Base-by-base conservation (phyloP, 2,329 filamentous ascomycete species). In the Fusarium keratoplasticum region DNA sequence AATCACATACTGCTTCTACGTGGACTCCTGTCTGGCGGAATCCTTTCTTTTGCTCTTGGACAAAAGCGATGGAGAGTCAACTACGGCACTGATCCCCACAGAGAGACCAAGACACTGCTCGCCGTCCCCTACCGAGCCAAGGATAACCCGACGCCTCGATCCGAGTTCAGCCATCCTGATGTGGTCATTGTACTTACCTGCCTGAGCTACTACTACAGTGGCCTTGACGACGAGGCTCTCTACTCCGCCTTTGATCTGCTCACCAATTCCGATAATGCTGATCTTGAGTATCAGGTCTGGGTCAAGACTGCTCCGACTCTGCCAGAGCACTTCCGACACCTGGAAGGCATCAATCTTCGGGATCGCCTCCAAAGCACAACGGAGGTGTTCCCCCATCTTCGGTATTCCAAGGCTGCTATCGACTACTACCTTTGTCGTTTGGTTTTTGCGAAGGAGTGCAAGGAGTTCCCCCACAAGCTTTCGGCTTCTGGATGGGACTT, bases 401-500 rank as follows among this genome's bases (percentile, higher is more conserved):
- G 86, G 0, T 85, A 84, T 66, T 85, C 87, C 0, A 92, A 91
- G 69, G 81, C 78, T 0, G 84, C 84, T 0, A 85, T 94, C 2
- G 89, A 95, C 70, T 94, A 90, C 72, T 95, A 88, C 75, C 79
- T 95, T 0, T 79, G 81, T 0, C 79, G 84, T 6, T 77, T 91
- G 0, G 87, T 92, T 0, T 94, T 94, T 70, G 86, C 90, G 0
- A 89, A 86, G 35, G 87, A 91, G 25, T 86, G 89, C 69, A 90
- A 87, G 25, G 89, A 93, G 67, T 94, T 93, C 57, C 87, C 88
- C 0, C 64, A 85, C 10, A 94, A 93, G 69, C 80, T 94, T 0
- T 90, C 89, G 0, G 86, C 90, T 0, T 94, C 91, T 0, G 92
- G 91, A 0, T 94, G 92, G 92, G 91, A 94, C 69, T 82, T 94